Conservation (phyloP, 805 yeast genomes). For the Barnettozyma sp. region DNA sequence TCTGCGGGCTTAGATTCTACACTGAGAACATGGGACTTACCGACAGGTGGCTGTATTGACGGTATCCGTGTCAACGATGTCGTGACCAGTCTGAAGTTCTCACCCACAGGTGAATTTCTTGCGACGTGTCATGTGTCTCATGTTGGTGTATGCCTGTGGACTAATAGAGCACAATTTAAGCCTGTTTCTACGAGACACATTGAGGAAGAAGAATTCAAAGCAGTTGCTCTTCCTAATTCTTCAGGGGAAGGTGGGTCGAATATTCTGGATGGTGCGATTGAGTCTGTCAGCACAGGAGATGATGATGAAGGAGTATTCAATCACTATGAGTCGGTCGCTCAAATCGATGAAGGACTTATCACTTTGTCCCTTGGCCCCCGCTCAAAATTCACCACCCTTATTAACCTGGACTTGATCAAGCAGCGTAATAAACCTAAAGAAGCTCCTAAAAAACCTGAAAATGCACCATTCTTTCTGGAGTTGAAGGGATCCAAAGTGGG, state of each 20-base stretch:
- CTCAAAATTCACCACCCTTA: constrained; percentile 66
- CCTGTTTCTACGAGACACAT: constrained; percentile 70
- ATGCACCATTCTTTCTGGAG: constrained; percentile 75
- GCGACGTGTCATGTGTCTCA: constrained; percentile 92
- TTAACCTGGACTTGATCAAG: constrained; percentile 78
- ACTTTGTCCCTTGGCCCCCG: constrained; percentile 78
- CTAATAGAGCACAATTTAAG: constrained; percentile 77
- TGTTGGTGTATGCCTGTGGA: constrained; percentile 89
- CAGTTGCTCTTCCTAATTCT: constrained; percentile 60
- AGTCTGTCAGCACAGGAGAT: constrained; percentile 34
- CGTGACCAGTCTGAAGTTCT: constrained; percentile 73
- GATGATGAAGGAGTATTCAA: constrained; percentile 26
- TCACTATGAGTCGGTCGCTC: constrained; percentile 49
- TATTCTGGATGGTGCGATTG: constrained; percentile 73
- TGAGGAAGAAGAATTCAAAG: constrained; percentile 65
- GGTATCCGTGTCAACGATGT: constrained; percentile 73
- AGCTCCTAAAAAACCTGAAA: constrained; percentile 77
- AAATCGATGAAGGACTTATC: constrained; percentile 53
- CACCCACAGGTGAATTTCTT: constrained; percentile 82
- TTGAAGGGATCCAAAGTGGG: constrained; percentile 63
- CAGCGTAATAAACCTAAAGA: constrained; percentile 86
- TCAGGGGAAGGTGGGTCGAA: constrained; percentile 73
- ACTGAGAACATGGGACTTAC: constrained; percentile 93
- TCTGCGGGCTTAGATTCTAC: constrained; percentile 81
- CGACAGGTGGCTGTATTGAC: constrained; percentile 95